Conservation (phyloP, 768 basidiomycete species). For the Lactarius hatsudake region DNA sequence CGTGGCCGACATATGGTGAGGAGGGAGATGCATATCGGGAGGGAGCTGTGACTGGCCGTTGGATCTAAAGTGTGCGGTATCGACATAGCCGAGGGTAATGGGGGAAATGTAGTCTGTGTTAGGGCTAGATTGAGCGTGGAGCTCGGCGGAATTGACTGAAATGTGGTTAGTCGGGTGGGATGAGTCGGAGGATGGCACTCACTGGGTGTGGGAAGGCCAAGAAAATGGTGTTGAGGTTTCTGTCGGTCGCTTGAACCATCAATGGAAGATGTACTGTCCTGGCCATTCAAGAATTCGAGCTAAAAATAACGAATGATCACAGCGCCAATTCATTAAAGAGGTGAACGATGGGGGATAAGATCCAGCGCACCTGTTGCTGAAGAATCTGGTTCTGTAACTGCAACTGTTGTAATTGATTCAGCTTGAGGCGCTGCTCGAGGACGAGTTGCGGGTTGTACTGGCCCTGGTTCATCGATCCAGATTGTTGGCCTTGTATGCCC, state of each 20-base stretch:
- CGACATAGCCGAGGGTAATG: constrained; percentile 48
- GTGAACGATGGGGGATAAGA: constrained; percentile 15
- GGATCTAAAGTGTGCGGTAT: constrained; percentile 33
- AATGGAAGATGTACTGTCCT: constrained; percentile 35
- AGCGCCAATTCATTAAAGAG: not conserved
- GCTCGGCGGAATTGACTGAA: constrained; percentile 49
- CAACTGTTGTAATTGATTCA: constrained; percentile 72
- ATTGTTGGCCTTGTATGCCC: constrained; percentile 41
- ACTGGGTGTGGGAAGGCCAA: constrained; percentile 69
- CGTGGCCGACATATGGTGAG: constrained; percentile 31
- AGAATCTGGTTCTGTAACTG: constrained; percentile 83
- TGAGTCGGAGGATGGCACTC: constrained; percentile 33
- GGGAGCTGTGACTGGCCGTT: constrained; percentile 25
- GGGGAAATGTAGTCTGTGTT: constrained; percentile 59
- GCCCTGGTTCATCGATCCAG: constrained; percentile 31
- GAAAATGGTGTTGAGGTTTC: constrained; percentile 30
- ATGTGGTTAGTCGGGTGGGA: not conserved
- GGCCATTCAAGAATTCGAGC: constrained; percentile 37
- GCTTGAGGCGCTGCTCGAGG: constrained; percentile 74
- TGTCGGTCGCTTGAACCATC: constrained; percentile 32
- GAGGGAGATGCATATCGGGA: constrained; percentile 30
- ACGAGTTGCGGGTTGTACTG: constrained; percentile 46
- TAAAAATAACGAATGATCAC: constrained; percentile 11
- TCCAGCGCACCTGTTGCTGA: constrained; percentile 73
- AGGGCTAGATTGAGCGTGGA: constrained; percentile 53